phyloP scores from a whole-genome alignment of 495 filamentous ascomycete species.

The Xylaria longipes region DNA sequence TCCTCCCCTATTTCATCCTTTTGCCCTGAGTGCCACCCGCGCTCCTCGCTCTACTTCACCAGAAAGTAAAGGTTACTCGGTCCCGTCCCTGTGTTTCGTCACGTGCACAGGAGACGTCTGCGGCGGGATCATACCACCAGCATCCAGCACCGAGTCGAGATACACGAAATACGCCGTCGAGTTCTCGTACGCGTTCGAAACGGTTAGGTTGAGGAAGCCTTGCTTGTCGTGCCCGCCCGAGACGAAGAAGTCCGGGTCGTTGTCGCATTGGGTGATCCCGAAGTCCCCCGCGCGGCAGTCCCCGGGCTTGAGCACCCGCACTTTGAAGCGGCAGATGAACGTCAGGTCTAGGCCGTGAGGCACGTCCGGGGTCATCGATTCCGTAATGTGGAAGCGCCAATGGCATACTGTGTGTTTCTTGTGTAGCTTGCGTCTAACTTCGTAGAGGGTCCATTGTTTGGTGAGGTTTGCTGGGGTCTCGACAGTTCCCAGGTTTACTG shows the following conservation, averaged over 20 bases:
- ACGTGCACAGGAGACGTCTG: constrained; percentile 13
- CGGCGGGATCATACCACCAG: constrained; percentile 6
- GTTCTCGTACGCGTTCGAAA: constrained; percentile 22
- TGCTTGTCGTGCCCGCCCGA: constrained; percentile 35
- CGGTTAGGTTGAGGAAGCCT: constrained; percentile 36
- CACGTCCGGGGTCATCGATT: not conserved
- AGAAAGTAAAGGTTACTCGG: not conserved
- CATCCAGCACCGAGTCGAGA: constrained; percentile 29
- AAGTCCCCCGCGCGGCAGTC: constrained; percentile 5
- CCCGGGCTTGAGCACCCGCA: not conserved
- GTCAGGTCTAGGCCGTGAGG: too few relatives aligned
- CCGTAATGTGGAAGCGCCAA: constrained; percentile 2
- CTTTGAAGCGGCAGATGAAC: not conserved
- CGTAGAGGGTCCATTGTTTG: constrained; percentile 9
- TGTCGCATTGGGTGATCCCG: not conserved
- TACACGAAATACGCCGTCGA: constrained; percentile 38
- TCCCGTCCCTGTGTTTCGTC: not conserved
- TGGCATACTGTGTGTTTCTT: not conserved
- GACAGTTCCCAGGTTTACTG: not conserved
- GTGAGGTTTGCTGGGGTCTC: not conserved
- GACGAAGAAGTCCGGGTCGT: constrained; percentile 18
- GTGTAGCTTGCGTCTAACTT: not conserved
- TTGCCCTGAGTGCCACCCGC: too few relatives aligned
- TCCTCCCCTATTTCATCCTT: too few relatives aligned
- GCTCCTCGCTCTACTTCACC: too few relatives aligned